A percentile compares a stretch with the other conserved stretches of the same genome.
Conservation (phyloP, 345 rosid genomes). For the Odontarrhena argentea region DNA sequence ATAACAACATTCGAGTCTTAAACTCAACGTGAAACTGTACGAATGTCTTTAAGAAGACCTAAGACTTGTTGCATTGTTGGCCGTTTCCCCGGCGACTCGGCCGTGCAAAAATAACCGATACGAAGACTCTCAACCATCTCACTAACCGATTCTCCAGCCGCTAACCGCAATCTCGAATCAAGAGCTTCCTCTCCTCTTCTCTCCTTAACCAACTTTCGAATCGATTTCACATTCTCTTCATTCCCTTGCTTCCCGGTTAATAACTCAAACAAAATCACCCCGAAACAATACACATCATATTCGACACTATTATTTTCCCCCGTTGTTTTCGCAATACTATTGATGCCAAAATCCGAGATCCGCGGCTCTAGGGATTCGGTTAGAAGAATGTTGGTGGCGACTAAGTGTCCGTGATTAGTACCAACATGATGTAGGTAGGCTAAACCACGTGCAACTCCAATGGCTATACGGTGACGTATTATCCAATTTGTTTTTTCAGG, state of each 20-base stretch:
- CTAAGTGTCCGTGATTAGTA: constrained; percentile 75
- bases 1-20: constrained; percentile 22
- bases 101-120: constrained; percentile 82
- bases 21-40: constrained; percentile 43
- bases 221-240: constrained; percentile 55
- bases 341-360: constrained; percentile 73
- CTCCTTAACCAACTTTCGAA: constrained; percentile 68
- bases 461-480: constrained; percentile 79
- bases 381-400: constrained; percentile 74
- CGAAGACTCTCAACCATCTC: constrained; percentile 87
- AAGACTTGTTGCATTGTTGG: constrained; percentile 94
- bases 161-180: constrained; percentile 59
- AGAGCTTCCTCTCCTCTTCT: constrained; percentile 63
- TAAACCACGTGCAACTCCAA: constrained; percentile 90
- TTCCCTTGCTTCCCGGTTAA: constrained; percentile 67
- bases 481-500: constrained; percentile 72
- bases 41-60: constrained; percentile 83
- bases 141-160: constrained; percentile 51
- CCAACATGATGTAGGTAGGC: constrained; percentile 94
- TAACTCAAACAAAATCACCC: constrained; percentile 69
- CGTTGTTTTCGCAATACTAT: constrained; percentile 29
- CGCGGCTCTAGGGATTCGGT: constrained; percentile 72
- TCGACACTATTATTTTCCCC: constrained; percentile 26
- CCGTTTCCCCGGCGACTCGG: constrained; percentile 71
- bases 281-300: constrained; percentile 70